A percentile compares a stretch with the other conserved stretches of the same genome.
Evolutionary conservation across 208 protist genomes (phyloP).

Genomic region (Naegleria gruberi): DNA sequence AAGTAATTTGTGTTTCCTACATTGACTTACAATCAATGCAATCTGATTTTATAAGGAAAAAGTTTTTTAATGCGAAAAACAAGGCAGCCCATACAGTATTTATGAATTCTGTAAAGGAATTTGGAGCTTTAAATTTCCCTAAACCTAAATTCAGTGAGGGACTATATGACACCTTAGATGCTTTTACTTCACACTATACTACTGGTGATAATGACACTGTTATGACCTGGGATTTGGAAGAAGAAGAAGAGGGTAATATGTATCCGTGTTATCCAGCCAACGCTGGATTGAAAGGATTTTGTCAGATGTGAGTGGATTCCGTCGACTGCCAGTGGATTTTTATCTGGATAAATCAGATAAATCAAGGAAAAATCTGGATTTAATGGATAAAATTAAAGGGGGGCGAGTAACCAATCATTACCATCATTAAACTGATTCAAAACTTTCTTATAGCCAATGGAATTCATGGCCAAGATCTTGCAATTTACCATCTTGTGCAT

Average conservation of each 20-base stretch:
- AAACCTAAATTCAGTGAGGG: neutral
- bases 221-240: neutral
- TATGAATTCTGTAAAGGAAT: neutral
- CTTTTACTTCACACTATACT: neutral
- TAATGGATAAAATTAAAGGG: too few relatives aligned
- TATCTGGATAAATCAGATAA: too few relatives aligned
- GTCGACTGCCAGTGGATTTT: too few relatives aligned
- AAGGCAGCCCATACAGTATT: neutral
- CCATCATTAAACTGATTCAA: too few relatives aligned
- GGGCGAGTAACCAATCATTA: too few relatives aligned
- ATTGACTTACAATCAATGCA: neutral
- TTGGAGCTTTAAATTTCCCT: neutral
- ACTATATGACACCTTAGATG: neutral
- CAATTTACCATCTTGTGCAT: too few relatives aligned
- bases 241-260: neutral
- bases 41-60: neutral
- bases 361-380: too few relatives aligned
- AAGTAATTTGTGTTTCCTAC: neutral
- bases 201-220: neutral
- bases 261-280: too few relatives aligned
- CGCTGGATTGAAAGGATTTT: too few relatives aligned
- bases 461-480: too few relatives aligned
- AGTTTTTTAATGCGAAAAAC: neutral
- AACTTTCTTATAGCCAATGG: too few relatives aligned
- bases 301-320: too few relatives aligned